These are phyloP conservation scores for Neoscytalidium dimidiatum DNA, from an alignment of 2,329 filamentous ascomycete species.

Conservation along the genomic window DNA sequence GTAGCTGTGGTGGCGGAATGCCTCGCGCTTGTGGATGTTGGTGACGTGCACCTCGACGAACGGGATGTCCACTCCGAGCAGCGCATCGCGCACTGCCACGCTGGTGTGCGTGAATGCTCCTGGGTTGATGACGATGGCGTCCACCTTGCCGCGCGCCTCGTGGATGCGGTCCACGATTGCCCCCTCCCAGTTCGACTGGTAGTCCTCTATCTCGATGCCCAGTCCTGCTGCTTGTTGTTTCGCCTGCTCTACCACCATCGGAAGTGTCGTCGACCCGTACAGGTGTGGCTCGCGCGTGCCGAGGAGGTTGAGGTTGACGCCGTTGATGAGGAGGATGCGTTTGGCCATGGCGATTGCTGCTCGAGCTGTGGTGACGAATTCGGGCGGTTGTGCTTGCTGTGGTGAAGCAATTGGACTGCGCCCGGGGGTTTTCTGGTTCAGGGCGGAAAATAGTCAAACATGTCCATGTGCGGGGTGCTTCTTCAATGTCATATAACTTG, in stretches of 20 bases:
- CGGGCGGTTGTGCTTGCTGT: background rate
- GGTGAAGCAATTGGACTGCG: background rate
- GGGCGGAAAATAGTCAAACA: background rate
- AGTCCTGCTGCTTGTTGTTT: conserved; percentile 53
- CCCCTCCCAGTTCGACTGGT: conserved; percentile 80
- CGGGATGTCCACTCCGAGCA: conserved; percentile 68
- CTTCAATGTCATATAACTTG: background rate
- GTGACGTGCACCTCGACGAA: conserved; percentile 78
- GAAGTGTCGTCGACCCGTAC: conserved; percentile 70
- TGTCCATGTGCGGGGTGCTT: background rate
- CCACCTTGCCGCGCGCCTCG: conserved; percentile 58
- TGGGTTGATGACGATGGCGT: conserved; percentile 74
- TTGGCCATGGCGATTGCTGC: conserved; percentile 33
- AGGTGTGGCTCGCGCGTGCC: conserved; percentile 73
- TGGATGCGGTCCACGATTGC: conserved; percentile 74
- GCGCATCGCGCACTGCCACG: conserved; percentile 73
- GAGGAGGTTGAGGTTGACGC: conserved; percentile 81
- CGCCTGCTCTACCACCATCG: conserved; percentile 58
- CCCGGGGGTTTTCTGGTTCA: background rate
- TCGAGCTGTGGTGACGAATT: background rate
- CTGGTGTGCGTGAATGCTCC: conserved; percentile 76
- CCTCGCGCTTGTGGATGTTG: conserved; percentile 72
- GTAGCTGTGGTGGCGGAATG: conserved; percentile 69
- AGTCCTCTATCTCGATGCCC: conserved; percentile 56
- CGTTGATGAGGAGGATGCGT: conserved; percentile 72